Percentiles rank a stretch among this genome's conserved stretches.
Conservation (phyloP, 495 filamentous ascomycete species). For the Cryomyces minteri region DNA sequence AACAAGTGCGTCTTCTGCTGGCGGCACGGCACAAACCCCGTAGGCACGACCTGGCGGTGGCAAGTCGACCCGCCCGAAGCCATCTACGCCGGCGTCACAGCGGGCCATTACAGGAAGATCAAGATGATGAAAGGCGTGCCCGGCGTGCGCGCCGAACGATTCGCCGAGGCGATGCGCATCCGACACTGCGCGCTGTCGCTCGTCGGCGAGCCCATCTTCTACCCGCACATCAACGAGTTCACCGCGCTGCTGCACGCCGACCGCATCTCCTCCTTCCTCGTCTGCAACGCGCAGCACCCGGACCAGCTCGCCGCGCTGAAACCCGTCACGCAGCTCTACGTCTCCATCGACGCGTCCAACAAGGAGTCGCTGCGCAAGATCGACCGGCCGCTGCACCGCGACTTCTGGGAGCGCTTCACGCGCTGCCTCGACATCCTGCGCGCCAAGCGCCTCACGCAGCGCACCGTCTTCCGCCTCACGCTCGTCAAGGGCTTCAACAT, state of each 20-base stretch:
- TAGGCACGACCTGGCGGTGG: conserved; percentile 94
- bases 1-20: conserved; percentile 99
- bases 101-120: conserved; percentile 89
- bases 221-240: conserved; percentile 90
- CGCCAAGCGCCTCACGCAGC: conserved; percentile 59
- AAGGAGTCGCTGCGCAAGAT: conserved; percentile 71
- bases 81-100: conserved; percentile 79
- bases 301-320: conserved; percentile 66
- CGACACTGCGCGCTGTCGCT: conserved; percentile 79
- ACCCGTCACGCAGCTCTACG: conserved; percentile 85
- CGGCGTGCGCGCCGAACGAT: conserved; percentile 78
- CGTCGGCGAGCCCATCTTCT: conserved; percentile 94
- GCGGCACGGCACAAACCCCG: conserved; percentile 93
- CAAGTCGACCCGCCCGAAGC: conserved; percentile 74
- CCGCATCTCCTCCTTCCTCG: conserved; percentile 82
- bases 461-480: conserved; percentile 88
- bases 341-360: conserved; percentile 87
- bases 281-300: conserved; percentile 97
- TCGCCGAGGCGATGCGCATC: conserved; percentile 82
- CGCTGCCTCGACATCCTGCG: conserved; percentile 78
- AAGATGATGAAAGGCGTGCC: conserved; percentile 91
- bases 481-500: conserved; percentile 95
- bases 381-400: conserved; percentile 79
- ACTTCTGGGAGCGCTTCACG: conserved; percentile 94
- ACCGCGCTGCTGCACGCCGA: conserved; percentile 61